phyloP scores from a whole-genome alignment of 2,329 filamentous ascomycete species.

The Keithomyces neogunnii region DNA sequence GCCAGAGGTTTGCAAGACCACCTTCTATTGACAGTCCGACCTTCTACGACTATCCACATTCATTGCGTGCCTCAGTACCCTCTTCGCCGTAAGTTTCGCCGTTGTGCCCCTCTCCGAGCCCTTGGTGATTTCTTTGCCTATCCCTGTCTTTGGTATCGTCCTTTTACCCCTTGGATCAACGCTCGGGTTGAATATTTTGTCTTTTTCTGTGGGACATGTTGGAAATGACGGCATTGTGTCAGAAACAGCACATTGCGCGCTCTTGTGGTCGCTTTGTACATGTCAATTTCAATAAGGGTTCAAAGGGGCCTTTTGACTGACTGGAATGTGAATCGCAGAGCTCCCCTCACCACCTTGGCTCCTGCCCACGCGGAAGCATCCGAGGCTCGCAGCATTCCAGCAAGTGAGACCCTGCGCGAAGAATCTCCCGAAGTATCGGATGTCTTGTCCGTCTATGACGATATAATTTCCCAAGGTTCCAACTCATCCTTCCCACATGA shows the following conservation, averaged over 20 bases:
- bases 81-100: constrained; percentile 18
- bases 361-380: constrained; percentile 12
- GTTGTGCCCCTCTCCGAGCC: background rate
- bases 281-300: background rate
- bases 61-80: constrained; percentile 12
- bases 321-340: constrained; percentile 18
- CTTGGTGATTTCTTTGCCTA: background rate
- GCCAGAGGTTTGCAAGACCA: constrained; percentile 44
- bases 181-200: background rate
- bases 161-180: background rate
- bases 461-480: constrained; percentile 29
- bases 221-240: no score
- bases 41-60: constrained; percentile 47
- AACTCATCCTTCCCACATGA: constrained; percentile 12
- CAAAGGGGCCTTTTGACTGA: constrained; percentile 14
- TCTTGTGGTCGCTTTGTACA: no score
- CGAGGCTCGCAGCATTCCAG: constrained; percentile 29
- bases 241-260: no score
- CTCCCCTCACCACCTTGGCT: constrained; percentile 14
- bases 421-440: constrained; percentile 33
- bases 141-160: background rate
- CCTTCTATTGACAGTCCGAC: constrained; percentile 53
- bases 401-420: constrained; percentile 30
- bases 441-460: constrained; percentile 35
- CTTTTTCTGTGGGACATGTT: no score